A percentile compares a stretch with the other conserved stretches of the same genome.
Conservation (phyloP, 208 protist genomes). For the Leishmania gerbilli region DNA sequence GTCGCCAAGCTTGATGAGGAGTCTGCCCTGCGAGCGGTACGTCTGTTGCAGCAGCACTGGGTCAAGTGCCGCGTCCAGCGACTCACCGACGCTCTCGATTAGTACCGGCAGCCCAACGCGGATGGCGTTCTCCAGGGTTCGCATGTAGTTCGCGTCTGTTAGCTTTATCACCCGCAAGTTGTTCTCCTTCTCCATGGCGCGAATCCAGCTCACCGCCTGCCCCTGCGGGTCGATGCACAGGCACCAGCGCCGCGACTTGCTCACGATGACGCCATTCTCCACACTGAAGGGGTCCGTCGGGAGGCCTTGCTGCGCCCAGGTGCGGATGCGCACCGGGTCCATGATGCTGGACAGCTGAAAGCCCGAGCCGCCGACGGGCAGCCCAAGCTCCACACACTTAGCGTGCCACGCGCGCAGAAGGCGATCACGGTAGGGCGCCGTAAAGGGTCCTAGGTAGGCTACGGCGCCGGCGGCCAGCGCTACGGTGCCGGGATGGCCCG, state of each 20-base stretch:
- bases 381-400: slow-evolving; percentile 54
- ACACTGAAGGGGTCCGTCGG: slow-evolving; percentile 94
- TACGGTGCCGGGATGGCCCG: slow-evolving; percentile 71
- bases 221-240: slow-evolving; percentile 95
- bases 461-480: slow-evolving; percentile 90
- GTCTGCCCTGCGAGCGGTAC: slow-evolving; percentile 87
- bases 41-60: slow-evolving; percentile 95
- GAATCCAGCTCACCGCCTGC: slow-evolving; percentile 96
- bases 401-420: slow-evolving; percentile 76
- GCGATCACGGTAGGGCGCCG: slow-evolving; percentile 77
- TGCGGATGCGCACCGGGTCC: slow-evolving; percentile 91
- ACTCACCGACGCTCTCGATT: slow-evolving; percentile 96
- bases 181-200: slow-evolving; percentile 91
- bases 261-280: slow-evolving; percentile 92
- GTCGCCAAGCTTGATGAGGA: slow-evolving; percentile 95
- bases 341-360: slow-evolving; percentile 91
- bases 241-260: slow-evolving; percentile 92
- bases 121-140: slow-evolving; percentile 94
- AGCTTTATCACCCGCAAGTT: slow-evolving; percentile 94
- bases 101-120: slow-evolving; percentile 95
- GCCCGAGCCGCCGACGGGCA: slow-evolving; percentile 64
- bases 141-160: slow-evolving; percentile 91
- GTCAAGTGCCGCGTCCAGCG: slow-evolving; percentile 96
- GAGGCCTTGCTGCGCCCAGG: slow-evolving; percentile 95
- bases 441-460: slow-evolving; percentile 94